These are phyloP conservation scores for Aspergillus sp. DNA, from an alignment of 2,329 filamentous ascomycete genomes.

Conservation along the genomic window DNA sequence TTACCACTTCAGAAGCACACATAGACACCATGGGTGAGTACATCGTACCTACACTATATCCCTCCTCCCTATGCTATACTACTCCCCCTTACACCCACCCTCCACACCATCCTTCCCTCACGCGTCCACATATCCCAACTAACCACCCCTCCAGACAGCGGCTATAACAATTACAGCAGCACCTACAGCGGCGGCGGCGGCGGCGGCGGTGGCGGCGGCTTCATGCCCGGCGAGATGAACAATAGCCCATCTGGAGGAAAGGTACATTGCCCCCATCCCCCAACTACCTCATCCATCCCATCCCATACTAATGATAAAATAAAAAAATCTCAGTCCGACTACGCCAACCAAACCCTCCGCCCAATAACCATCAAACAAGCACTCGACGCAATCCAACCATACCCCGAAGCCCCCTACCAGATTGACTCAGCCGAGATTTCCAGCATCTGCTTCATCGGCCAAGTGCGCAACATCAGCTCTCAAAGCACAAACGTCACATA, in stretches of 20 bases:
- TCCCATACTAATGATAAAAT: slow-evolving; percentile 7
- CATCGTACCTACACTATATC: neutral
- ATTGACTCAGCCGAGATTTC: slow-evolving; percentile 76
- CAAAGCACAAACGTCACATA: slow-evolving; percentile 91
- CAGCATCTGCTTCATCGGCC: slow-evolving; percentile 82
- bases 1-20: neutral
- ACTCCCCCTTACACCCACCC: neutral
- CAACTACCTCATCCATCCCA: neutral
- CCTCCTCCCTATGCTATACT: too few species aligned
- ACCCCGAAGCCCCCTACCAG: slow-evolving; percentile 74
- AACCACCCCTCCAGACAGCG: slow-evolving; percentile 1
- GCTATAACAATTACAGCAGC: slow-evolving; percentile 45
- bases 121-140: neutral
- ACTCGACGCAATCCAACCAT: slow-evolving; percentile 75
- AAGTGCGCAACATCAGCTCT: slow-evolving; percentile 82
- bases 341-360: slow-evolving; percentile 77
- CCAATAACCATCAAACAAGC: slow-evolving; percentile 96
- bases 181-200: slow-evolving; percentile 52
- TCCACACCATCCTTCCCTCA: neutral
- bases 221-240: slow-evolving; percentile 56
- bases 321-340: slow-evolving; percentile 47
- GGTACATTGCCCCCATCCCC: slow-evolving; percentile 27
- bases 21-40: slow-evolving; percentile 33
- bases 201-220: slow-evolving; percentile 59
- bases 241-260: slow-evolving; percentile 50